Evolutionary conservation across 2,329 filamentous ascomycete species (phyloP), one percentile per base, ranked within the genome.

Genomic region (Cladosporium sp.): DNA sequence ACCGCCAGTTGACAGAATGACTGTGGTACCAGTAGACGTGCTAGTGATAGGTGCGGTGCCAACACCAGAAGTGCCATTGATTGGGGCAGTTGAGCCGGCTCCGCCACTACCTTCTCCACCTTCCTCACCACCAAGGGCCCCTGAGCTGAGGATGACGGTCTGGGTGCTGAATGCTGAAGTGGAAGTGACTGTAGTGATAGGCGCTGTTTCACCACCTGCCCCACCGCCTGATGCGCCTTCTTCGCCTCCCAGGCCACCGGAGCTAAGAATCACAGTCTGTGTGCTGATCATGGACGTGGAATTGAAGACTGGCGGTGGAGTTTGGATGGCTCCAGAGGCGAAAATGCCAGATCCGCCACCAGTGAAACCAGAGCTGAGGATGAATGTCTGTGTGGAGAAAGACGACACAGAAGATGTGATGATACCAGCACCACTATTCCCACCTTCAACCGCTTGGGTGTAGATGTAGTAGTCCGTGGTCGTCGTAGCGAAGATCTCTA

Each of bases 401-500:
- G n/a, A 19, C 9, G 50, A 41, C 7, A 48, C 15, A 2, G 19
- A 49, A 12, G 54, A 56, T 19, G 57, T 62, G 30, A 58, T 51
- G 20, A 55, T 45, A 11, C 57, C 59, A 20, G 57, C 55, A 25
- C 46, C 54, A 1, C 53, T 55, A 38, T 57, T 55, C 19, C 43
- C 51, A n/a, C 53, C 57, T 11, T 20, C 15, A 7, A 36, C 47
- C 5, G 39, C 39, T 4, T 39, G 16, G n/a, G 48, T 50, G 42
- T 59, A 56, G n/a, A 53, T 51, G 43, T 49, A 60, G 55, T 55
- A 61, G 9, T 30, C 46, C 8, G 59, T 62, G 15, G 55, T 57
- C 1, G 62, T 61, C 2, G 52, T 55, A 7, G 57, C 60, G 33
- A 48, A 49, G 41, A 62, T 50, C 38, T 57, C 39, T 8, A 57